Evolutionary conservation across 805 yeast genomes (phyloP).

Genomic region (Kuraishia ogatae): DNA sequence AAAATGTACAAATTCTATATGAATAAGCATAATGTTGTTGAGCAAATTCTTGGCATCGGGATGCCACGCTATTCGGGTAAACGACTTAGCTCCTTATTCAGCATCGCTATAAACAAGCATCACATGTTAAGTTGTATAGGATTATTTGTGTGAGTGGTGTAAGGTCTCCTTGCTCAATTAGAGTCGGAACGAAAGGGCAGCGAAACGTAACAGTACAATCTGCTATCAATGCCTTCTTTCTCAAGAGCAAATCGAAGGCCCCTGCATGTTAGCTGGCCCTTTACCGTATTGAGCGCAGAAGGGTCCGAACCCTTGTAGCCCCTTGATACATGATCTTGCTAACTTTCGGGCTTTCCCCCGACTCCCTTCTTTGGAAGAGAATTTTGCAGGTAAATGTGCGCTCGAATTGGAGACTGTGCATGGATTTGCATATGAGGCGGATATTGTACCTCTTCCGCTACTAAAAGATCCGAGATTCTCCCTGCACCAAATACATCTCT

Average conservation of each 20-base stretch:
- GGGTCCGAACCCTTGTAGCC: not conserved
- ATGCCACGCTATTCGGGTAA: not conserved
- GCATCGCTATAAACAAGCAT: not conserved
- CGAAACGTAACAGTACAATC: not conserved
- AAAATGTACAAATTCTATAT: not conserved
- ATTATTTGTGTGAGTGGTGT: too few species aligned
- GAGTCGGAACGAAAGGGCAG: not conserved
- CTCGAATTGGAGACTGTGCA: not conserved
- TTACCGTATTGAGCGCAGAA: not conserved
- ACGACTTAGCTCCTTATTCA: not conserved
- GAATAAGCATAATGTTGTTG: not conserved
- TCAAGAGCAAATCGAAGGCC: not conserved
- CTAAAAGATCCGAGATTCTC: not conserved
- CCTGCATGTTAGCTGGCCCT: not conserved
- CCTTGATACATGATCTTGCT: not conserved
- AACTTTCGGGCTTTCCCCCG: not conserved
- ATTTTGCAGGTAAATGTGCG: too few species aligned
- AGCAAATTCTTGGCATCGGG: not conserved
- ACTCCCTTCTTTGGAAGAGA: not conserved
- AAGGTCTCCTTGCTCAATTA: too few species aligned
- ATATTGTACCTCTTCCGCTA: too few species aligned
- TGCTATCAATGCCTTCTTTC: not conserved
- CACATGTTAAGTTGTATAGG: not conserved
- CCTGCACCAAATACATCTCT: not conserved
- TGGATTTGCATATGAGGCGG: not conserved